Evolutionary conservation across 768 basidiomycete species (phyloP), one percentile per base, ranked within the genome.

Genomic region (Holtermannia corniformis): DNA sequence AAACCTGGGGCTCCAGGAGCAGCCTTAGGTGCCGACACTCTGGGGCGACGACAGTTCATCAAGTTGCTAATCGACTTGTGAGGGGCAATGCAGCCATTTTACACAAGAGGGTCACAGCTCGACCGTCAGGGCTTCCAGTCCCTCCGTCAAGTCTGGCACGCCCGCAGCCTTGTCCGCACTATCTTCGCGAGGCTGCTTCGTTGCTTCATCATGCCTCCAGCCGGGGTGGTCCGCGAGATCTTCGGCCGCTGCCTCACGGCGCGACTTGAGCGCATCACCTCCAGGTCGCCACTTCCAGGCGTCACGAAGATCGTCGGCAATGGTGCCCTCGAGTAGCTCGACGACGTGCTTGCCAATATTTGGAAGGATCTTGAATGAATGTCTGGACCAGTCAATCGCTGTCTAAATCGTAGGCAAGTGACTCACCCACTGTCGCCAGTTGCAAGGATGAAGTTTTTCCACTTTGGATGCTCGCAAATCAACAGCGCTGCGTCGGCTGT

Each of bases 321-420:
- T 5, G 41, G 3, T 25, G 25, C 58, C 65, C 49, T 71, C 65
- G 3, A 71, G 49, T 12, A 65, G 41, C 43, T 69, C 70, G 10
- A 61, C 67, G 7, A 71, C 55, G 24, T 69, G 54, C 13, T 45
- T 50, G 1, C 70, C 70, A 3, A 69, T 61, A 23, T 50, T 57
- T 1, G 70, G 70, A 0, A 71, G 49, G 4, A 64, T 60, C 47
- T 67, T 63, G 63, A 71, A 71, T 1, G 62, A 54, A 45, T 71
- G 67, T 4, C 63, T 55, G 20, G 40, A 42, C n/a, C n/a, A n/a
- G n/a, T n/a, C n/a, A n/a, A n/a, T n/a, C n/a, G n/a, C n/a, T n/a
- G n/a, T n/a, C 21, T 40, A 21, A 16, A 23, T 12, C 50, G 25
- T 16, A 11, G 1, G 27, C 19, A 22, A 20, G 16, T 24, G 25